Conservation (phyloP, 2,329 filamentous ascomycete genomes). For the Coniosporium tulheliwenetii region DNA sequence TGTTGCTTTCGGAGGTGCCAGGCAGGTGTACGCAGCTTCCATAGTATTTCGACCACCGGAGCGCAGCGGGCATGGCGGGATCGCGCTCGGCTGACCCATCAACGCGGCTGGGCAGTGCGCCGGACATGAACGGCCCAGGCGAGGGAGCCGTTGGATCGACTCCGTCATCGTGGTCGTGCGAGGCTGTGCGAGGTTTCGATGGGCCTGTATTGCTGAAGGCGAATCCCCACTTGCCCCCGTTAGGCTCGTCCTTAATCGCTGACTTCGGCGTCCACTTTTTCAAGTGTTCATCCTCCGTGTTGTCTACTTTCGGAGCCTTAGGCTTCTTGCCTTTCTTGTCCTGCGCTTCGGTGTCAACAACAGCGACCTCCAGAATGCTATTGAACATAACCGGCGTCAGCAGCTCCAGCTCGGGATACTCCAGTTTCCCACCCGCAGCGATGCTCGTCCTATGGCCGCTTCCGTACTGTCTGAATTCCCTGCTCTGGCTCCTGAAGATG, state of each 20-base stretch:
- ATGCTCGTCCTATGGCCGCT: conserved; percentile 28
- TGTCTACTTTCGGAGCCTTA: not conserved
- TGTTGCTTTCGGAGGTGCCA: too few relatives aligned
- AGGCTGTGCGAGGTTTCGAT: not conserved
- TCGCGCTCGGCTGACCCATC: too few relatives aligned
- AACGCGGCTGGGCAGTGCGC: too few relatives aligned
- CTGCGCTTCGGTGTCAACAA: not conserved
- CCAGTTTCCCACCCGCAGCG: conserved; percentile 23
- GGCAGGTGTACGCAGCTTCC: too few relatives aligned
- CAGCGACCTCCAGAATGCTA: not conserved
- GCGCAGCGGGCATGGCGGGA: too few relatives aligned
- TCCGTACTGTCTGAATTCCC: conserved; percentile 20
- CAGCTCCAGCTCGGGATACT: conserved; percentile 31
- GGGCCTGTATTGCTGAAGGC: not conserved
- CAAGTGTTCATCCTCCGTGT: not conserved
- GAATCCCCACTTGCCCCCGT: not conserved
- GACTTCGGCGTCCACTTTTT: not conserved
- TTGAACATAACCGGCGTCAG: conserved; percentile 18
- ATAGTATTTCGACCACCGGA: too few relatives aligned
- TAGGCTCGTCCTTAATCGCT: not conserved
- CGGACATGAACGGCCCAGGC: too few relatives aligned
- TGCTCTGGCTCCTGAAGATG: conserved; percentile 24
- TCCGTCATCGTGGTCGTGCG: too few relatives aligned
- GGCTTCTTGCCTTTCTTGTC: too few relatives aligned
- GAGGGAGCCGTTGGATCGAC: too few relatives aligned